Percentiles rank a stretch among this genome's conserved stretches.
Conservation (phyloP, 768 basidiomycete species). For the Dictyophora rubrovolvata region DNA sequence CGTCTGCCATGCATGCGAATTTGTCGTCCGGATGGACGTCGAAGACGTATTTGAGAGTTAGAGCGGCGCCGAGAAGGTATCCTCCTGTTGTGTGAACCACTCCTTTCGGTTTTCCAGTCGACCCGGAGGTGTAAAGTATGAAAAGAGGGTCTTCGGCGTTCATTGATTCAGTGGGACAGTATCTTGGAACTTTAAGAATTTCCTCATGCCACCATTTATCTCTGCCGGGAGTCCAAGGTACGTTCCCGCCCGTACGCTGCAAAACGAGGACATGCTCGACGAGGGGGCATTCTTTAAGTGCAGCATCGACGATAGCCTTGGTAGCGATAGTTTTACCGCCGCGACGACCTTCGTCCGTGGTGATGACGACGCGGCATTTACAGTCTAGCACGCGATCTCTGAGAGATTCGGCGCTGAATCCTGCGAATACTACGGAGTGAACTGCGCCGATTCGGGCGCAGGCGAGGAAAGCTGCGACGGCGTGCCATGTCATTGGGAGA, state of each 20-base stretch:
- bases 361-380: slow-evolving; percentile 83
- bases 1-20: slow-evolving; percentile 97
- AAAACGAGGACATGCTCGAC: slow-evolving; percentile 91
- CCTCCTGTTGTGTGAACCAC: slow-evolving; percentile 85
- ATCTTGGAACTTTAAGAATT: slow-evolving; percentile 67
- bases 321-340: slow-evolving; percentile 94
- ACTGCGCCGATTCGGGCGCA: slow-evolving; percentile 95
- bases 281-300: slow-evolving; percentile 69
- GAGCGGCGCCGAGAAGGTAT: slow-evolving; percentile 83
- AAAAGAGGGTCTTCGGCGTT: slow-evolving; percentile 92
- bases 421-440: slow-evolving; percentile 96
- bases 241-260: slow-evolving; percentile 72
- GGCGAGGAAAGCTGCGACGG: slow-evolving; percentile 92
- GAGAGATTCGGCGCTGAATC: slow-evolving; percentile 90
- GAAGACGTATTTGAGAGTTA: slow-evolving; percentile 96
- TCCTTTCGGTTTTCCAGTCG: slow-evolving; percentile 94
- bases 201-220: slow-evolving; percentile 99
- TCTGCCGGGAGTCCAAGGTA: slow-evolving; percentile 72
- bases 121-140: slow-evolving; percentile 96
- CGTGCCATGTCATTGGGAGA: slow-evolving; percentile 92
- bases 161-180: slow-evolving; percentile 86
- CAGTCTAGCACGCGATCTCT: slow-evolving; percentile 90
- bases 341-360: slow-evolving; percentile 86
- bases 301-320: slow-evolving; percentile 88
- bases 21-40: slow-evolving; percentile 94